Base-by-base conservation (phyloP, 805 yeast genomes). In the Soucietia sequanensis region DNA sequence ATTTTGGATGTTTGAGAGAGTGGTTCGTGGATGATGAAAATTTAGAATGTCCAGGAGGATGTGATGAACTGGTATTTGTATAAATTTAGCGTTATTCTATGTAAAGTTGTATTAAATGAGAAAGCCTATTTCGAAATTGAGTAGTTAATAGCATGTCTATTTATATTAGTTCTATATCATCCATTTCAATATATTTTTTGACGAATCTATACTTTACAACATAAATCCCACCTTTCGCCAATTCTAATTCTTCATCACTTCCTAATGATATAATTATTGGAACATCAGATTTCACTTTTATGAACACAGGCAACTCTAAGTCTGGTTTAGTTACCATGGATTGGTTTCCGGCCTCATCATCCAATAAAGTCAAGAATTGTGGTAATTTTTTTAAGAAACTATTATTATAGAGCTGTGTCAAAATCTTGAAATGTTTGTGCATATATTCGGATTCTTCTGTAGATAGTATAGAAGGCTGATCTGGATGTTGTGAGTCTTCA, bases 251-350 rank as follows among this genome's bases (percentile, higher is more conserved):
- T 43, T 78, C 83, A 18, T 56, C 68, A 19, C 52, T 60, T 5
- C 47, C 61, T 26, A 60, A 36, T 8, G 41, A 33, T 2, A 67
- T 42, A 4, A 39, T 39, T 9, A 65, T 58, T 8, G 65, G 57
- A 5, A 42, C 43, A 4, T 44, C 43, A 9, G 61, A 36, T 2
- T 61, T 34, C 1, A 78, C 82, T 30, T 76, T 70, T 8, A 90
- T 66, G 48, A 88, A 89, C 1, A 93, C 97, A 5, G 93, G 85
- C 39, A 70, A 75, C 43, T 84, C 73, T 52, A 84, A 46, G 31
- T 85, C 85, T 0, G 98, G 98, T 41, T 71, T 72, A 11, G 79
- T 84, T 2, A 91, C 68, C 98, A 93, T 90, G 6, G 77, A 68
- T 10, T 81, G 57, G 3, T 64, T 65, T 4, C 70, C 70, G 13